phyloP scores from a whole-genome alignment of 2,329 filamentous ascomycete species.

The Alternaria infectoria region DNA sequence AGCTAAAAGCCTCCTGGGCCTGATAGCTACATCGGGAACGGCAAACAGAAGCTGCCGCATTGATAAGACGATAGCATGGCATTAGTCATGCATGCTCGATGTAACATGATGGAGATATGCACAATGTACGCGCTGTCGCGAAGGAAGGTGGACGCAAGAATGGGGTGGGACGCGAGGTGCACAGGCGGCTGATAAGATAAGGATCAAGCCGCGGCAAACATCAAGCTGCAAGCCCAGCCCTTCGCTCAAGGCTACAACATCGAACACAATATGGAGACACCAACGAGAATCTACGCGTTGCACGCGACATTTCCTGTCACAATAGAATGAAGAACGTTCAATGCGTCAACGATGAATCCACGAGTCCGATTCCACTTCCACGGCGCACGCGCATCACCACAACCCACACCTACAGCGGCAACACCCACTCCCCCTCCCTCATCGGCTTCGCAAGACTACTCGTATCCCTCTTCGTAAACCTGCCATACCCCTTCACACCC shows the following conservation, averaged over 20 bases:
- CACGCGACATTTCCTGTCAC: not conserved
- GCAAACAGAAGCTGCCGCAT: not conserved
- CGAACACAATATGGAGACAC: too few species aligned
- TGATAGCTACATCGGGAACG: not conserved
- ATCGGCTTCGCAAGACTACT: slow-evolving; percentile 48
- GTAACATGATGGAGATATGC: not conserved
- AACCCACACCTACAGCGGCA: slow-evolving; percentile 16
- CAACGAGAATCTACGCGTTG: rapidly evolving
- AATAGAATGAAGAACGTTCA: rapidly evolving
- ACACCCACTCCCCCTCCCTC: slow-evolving; percentile 27
- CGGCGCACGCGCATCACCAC: not conserved
- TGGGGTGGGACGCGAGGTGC: not conserved
- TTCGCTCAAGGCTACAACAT: not conserved
- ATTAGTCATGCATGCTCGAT: not conserved
- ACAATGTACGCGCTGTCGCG: not conserved
- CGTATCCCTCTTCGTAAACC: slow-evolving; percentile 55
- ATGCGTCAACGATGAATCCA: not conserved
- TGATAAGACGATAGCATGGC: slow-evolving; percentile 3
- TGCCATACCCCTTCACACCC: slow-evolving; percentile 57
- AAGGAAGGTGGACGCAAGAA: slow-evolving; percentile 7
- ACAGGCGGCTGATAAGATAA: slow-evolving; percentile 9
- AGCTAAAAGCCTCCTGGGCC: not conserved
- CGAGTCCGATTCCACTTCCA: not conserved
- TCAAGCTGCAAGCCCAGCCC: not conserved
- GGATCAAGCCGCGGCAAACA: not conserved